Base-by-base conservation (phyloP, 208 protist genomes). In the Crithidia thermophila region DNA sequence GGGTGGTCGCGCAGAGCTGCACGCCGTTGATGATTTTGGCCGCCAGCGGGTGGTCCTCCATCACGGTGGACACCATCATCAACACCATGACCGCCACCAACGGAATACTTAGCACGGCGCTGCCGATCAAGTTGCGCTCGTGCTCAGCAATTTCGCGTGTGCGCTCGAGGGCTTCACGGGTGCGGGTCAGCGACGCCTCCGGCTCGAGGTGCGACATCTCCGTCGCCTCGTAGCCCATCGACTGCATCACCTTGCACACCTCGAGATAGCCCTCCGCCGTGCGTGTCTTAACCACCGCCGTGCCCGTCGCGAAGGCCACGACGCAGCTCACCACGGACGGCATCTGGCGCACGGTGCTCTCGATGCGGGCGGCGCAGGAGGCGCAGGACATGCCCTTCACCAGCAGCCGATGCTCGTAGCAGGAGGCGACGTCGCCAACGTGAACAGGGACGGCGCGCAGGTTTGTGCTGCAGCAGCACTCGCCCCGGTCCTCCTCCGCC, bases 321-420 rank as follows among this genome's bases (percentile, higher is more conserved):
- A 39, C 62, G 23, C 75, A 79, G 16, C 67, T 66, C 25, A 66
- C 23, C 52, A 97, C 88, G 50, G 73, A 71, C 3, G 52, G 23
- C 43, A 87, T 18, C 30, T 40, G 23, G 10, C 18, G 28, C 21
- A 97, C 57, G 6, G 63, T 57, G 50, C 39, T 68, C 65, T 98
- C 94, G 33, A 98, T 96, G 7, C 82, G 84, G 16, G 82, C 77
- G 23, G 94, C 91, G 66, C 96, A 98, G 10, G 91, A 93, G n/a
- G 79, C 81, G 70, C 96, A 98, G 36, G 94, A 93, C 95, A 98
- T 98, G 28, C 94, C 93, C 40, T 88, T 46, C 33, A 98, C 72
- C 13, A 88, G 28, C 4, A 94, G 31, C 7, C 51, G 59, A 50
- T 77, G 63, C 27, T 72, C 71, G 39, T 72, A 69, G 30, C 46